These are phyloP conservation scores for Oxytropis ochrocephala DNA, from an alignment of 306 rosid species.

Conservation along the genomic window DNA sequence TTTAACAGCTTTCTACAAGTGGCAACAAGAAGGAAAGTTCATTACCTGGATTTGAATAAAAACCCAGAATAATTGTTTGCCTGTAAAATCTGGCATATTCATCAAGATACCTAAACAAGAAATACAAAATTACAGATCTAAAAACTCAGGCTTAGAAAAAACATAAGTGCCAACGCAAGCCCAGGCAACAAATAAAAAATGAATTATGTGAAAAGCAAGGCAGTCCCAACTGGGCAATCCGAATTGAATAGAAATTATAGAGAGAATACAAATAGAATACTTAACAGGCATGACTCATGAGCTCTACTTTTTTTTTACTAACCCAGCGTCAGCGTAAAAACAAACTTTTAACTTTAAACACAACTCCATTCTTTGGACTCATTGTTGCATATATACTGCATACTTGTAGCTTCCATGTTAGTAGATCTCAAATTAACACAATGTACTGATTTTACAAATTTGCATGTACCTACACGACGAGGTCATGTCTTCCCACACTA, in stretches of 20 bases:
- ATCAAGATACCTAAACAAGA: constrained; percentile 62
- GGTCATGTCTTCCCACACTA: background rate
- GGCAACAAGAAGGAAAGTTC: constrained; percentile 1
- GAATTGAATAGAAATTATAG: constrained; percentile 10
- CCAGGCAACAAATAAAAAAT: constrained; percentile 9
- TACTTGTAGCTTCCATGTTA: background rate
- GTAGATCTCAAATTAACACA: background rate
- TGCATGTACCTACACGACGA: background rate
- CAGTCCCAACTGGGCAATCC: background rate
- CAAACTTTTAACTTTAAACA: background rate
- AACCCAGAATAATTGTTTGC: constrained; percentile 74
- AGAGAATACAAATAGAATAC: constrained; percentile 12
- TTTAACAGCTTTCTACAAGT: background rate
- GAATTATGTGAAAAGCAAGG: background rate
- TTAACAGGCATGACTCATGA: background rate
- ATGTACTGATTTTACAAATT: background rate
- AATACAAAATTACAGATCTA: constrained; percentile 15
- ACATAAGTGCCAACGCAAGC: background rate
- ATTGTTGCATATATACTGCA: background rate
- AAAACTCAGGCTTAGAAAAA: background rate
- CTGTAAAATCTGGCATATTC: constrained; percentile 65
- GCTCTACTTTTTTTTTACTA: background rate
- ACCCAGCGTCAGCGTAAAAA: background rate
- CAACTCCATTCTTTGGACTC: background rate
- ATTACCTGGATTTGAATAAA: constrained; percentile 68